These are phyloP conservation scores for Citrus australasica DNA, from an alignment of 345 rosid species.

Conservation along the genomic window DNA sequence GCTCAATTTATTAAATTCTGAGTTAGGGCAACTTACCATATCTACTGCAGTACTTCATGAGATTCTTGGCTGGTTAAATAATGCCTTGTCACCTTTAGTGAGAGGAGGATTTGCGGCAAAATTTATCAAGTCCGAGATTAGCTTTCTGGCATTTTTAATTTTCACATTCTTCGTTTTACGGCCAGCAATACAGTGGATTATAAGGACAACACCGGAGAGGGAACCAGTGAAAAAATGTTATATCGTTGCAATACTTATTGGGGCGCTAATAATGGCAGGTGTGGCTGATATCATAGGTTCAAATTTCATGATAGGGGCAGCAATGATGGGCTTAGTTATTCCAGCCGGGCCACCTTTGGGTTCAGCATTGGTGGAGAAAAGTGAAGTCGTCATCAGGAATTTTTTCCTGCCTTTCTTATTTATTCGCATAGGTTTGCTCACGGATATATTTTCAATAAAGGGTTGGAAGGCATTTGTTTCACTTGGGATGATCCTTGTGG, in stretches of 20 bases:
- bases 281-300: slow-evolving; percentile 10
- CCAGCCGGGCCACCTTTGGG: slow-evolving; percentile 36
- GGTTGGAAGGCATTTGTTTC: not conserved
- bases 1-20: slow-evolving; percentile 34
- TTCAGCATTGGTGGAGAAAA: slow-evolving; percentile 21
- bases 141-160: slow-evolving; percentile 6
- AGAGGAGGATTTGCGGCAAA: not conserved
- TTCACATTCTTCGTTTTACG: not conserved
- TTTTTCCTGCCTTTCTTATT: slow-evolving; percentile 29
- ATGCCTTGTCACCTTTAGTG: not conserved
- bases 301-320: slow-evolving; percentile 4
- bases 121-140: not conserved
- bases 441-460: not conserved
- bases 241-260: not conserved
- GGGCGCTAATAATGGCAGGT: slow-evolving; percentile 8
- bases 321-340: slow-evolving; percentile 19
- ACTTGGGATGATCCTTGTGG: not conserved
- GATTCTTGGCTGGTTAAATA: not conserved
- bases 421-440: slow-evolving; percentile 7
- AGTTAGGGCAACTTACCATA: slow-evolving; percentile 29
- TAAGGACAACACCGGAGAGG: slow-evolving; percentile 17
- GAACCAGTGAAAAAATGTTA: slow-evolving; percentile 12
- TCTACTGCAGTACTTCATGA: slow-evolving; percentile 19
- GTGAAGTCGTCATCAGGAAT: slow-evolving; percentile 19
- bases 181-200: slow-evolving; percentile 11